phyloP scores from a whole-genome alignment of 805 yeast species.

The Saccharomycopsis fodiens region DNA sequence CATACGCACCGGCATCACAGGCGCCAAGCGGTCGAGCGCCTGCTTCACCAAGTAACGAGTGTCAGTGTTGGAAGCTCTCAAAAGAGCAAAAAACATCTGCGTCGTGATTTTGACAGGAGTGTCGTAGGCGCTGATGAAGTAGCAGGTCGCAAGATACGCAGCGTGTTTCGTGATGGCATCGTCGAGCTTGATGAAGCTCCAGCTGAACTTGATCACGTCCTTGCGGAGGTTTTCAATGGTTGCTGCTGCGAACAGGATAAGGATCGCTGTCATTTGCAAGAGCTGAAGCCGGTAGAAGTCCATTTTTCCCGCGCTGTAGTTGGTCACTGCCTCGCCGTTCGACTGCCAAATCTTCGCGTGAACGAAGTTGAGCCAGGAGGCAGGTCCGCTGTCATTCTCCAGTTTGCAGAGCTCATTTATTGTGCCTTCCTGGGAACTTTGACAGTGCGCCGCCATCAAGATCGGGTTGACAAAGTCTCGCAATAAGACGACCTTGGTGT shows the following conservation, averaged over 20 bases:
- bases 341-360: constrained; percentile 71
- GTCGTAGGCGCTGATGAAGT: constrained; percentile 80
- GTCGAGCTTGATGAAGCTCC: constrained; percentile 87
- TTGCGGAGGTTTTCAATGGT: constrained; percentile 57
- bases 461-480: constrained; percentile 59
- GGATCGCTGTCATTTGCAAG: constrained; percentile 71
- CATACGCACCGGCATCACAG: constrained; percentile 69
- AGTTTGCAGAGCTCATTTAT: constrained; percentile 39
- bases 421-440: constrained; percentile 37
- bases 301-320: constrained; percentile 55
- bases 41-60: constrained; percentile 77
- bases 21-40: constrained; percentile 82
- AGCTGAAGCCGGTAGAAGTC: constrained; percentile 73
- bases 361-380: constrained; percentile 61
- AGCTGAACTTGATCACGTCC: constrained; percentile 85
- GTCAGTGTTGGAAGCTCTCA: constrained; percentile 80
- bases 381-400: constrained; percentile 22
- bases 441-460: constrained; percentile 56
- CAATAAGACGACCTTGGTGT: constrained; percentile 54
- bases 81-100: constrained; percentile 83
- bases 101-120: constrained; percentile 85
- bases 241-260: constrained; percentile 62
- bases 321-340: constrained; percentile 41
- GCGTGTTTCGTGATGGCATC: constrained; percentile 86
- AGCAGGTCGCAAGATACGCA: constrained; percentile 82